Evolutionary conservation across 2,329 filamentous ascomycete species (phyloP).

Genomic region (Penicillium sp.): DNA sequence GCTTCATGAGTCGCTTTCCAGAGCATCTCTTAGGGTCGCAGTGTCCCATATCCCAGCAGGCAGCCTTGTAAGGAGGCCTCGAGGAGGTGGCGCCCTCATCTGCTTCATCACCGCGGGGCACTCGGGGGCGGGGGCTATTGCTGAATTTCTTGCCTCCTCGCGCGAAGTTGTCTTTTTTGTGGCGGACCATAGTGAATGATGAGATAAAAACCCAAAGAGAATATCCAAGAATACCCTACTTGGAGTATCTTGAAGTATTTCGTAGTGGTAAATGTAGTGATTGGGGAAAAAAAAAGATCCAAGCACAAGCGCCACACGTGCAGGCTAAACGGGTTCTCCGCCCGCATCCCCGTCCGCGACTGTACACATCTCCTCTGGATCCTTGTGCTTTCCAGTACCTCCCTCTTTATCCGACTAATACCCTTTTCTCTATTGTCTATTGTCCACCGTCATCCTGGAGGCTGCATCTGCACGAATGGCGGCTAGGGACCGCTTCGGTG

Average conservation of each 20-base stretch:
- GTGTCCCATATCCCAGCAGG: conserved; percentile 96
- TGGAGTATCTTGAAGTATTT: not conserved
- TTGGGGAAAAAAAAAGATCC: conserved; percentile 15
- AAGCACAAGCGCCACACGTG: conserved; percentile 32
- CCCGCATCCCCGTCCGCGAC: conserved; percentile 19
- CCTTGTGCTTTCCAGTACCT: conserved; percentile 11
- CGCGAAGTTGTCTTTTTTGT: conserved; percentile 84
- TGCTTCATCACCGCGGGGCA: conserved; percentile 47
- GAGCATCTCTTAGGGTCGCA: conserved; percentile 97
- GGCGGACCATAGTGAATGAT: conserved; percentile 70
- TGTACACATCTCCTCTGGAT: conserved; percentile 15
- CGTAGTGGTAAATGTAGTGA: not conserved
- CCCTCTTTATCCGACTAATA: conserved; percentile 7
- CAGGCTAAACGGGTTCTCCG: conserved; percentile 23
- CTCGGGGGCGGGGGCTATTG: conserved; percentile 57
- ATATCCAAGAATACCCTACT: not conserved
- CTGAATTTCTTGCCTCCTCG: conserved; percentile 71
- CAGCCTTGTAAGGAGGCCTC: conserved; percentile 72
- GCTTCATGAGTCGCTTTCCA: conserved; percentile 87
- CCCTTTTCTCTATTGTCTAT: conserved; percentile 6
- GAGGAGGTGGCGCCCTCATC: conserved; percentile 32
- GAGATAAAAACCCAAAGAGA: not conserved
- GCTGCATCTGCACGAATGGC: conserved; percentile 94
- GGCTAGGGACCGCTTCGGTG: conserved; percentile 88
- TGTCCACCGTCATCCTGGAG: conserved; percentile 65